Percentiles rank a stretch among this genome's conserved stretches.
Conservation (phyloP, 805 yeast genomes). For the Blastobotrys americana region DNA sequence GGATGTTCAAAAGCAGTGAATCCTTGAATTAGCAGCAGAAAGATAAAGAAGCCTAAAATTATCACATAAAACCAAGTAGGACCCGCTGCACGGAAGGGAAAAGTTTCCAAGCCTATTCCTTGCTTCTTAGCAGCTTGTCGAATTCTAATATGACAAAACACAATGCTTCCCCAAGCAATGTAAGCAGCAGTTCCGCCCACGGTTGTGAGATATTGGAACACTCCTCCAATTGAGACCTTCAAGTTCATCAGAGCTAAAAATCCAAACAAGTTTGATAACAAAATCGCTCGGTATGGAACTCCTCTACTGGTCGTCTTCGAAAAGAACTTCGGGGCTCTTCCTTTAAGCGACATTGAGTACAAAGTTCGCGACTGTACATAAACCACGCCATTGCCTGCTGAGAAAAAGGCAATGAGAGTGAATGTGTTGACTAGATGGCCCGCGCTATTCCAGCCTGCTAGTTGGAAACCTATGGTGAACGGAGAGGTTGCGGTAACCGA, state of each 20-base stretch:
- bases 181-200: slow-evolving; percentile 71
- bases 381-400: slow-evolving; percentile 78
- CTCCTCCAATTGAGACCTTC: slow-evolving; percentile 27
- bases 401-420: slow-evolving; percentile 64
- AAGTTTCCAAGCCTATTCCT: slow-evolving; percentile 56
- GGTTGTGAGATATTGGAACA: slow-evolving; percentile 49
- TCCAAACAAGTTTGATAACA: slow-evolving; percentile 46
- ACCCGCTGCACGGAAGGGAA: slow-evolving; percentile 64
- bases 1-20: slow-evolving; percentile 44
- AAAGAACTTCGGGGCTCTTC: slow-evolving; percentile 66
- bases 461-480: slow-evolving; percentile 70
- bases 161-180: slow-evolving; percentile 66
- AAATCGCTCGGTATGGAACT: slow-evolving; percentile 57
- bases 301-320: slow-evolving; percentile 56
- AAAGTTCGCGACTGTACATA: slow-evolving; percentile 64
- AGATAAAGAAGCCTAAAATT: slow-evolving; percentile 46
- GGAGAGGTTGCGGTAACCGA: slow-evolving; percentile 57
- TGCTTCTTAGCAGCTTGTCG: slow-evolving; percentile 56
- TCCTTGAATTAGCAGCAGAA: slow-evolving; percentile 55
- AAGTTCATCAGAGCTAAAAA: slow-evolving; percentile 65
- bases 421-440: slow-evolving; percentile 77
- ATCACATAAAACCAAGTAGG: slow-evolving; percentile 70
- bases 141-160: slow-evolving; percentile 60
- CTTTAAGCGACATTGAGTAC: slow-evolving; percentile 62
- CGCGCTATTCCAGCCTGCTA: slow-evolving; percentile 52